Conservation (phyloP, 2,329 filamentous ascomycete species). For the Aspergillus pseudotamarii region DNA sequence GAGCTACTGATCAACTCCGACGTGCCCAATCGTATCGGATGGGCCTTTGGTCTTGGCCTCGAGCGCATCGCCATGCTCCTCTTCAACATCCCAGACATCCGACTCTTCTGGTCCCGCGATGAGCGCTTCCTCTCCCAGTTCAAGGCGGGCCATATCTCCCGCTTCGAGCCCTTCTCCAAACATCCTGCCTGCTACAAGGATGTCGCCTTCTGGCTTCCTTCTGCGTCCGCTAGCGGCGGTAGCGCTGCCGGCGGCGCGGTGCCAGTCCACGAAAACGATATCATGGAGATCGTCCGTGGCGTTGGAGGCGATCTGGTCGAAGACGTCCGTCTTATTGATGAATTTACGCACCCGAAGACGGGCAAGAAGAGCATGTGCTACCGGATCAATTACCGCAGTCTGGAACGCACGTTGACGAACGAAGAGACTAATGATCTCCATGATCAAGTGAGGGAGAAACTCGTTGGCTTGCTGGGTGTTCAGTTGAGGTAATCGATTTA, state of each 20-base stretch:
- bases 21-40: slow-evolving; percentile 75
- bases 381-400: slow-evolving; percentile 87
- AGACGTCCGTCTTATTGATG: slow-evolving; percentile 80
- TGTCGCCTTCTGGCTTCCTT: slow-evolving; percentile 85
- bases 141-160: slow-evolving; percentile 54
- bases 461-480: slow-evolving; percentile 74
- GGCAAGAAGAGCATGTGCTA: slow-evolving; percentile 85
- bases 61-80: slow-evolving; percentile 97
- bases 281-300: slow-evolving; percentile 92
- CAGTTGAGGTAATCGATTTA: slow-evolving; percentile 65
- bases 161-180: slow-evolving; percentile 87
- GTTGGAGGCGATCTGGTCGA: slow-evolving; percentile 83
- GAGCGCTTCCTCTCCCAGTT: slow-evolving; percentile 87
- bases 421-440: slow-evolving; percentile 78
- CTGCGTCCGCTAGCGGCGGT: slow-evolving; percentile 41
- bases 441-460: slow-evolving; percentile 62
- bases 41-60: slow-evolving; percentile 93
- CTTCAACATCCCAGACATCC: slow-evolving; percentile 94
- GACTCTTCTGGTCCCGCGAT: slow-evolving; percentile 92
- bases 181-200: slow-evolving; percentile 89
- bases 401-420: slow-evolving; percentile 88
- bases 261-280: slow-evolving; percentile 86
- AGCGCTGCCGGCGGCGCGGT: slow-evolving; percentile 42
- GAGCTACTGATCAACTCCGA: slow-evolving; percentile 76
- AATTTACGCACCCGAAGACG: slow-evolving; percentile 86